These are phyloP conservation scores for Arctium minus DNA, from an alignment of 129 eudicot species.

Conservation along the genomic window DNA sequence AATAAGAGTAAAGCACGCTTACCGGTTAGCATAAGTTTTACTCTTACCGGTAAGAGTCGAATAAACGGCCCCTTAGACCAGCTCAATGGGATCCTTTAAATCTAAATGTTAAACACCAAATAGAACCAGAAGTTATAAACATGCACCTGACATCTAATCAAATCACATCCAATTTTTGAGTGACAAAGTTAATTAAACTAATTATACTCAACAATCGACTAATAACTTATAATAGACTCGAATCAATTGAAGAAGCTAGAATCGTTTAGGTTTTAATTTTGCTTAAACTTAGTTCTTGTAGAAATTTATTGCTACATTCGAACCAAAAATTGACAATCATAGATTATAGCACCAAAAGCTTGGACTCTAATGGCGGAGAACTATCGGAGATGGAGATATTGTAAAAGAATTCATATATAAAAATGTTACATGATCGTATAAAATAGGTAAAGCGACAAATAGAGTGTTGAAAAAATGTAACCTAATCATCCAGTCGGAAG, in stretches of 20 bases:
- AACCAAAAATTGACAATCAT: background rate
- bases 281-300: background rate
- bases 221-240: background rate
- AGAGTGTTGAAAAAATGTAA: background rate
- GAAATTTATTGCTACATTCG: background rate
- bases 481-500: slow-evolving; percentile 94
- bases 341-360: background rate
- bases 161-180: too few species aligned
- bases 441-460: background rate
- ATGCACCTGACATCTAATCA: too few species aligned
- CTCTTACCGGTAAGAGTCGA: too few species aligned
- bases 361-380: background rate
- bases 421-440: background rate
- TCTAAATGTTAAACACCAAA: background rate
- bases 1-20: too few species aligned
- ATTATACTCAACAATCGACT: background rate
- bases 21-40: too few species aligned
- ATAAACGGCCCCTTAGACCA: too few species aligned
- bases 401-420: background rate
- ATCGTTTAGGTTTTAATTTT: background rate
- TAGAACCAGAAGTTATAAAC: background rate
- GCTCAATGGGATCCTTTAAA: background rate
- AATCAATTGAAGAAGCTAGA: background rate
- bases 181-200: too few species aligned
- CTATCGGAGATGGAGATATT: background rate